These are phyloP conservation scores for Metschnikowia chrysomelidarum DNA, from an alignment of 805 yeast species.

Conservation along the genomic window DNA sequence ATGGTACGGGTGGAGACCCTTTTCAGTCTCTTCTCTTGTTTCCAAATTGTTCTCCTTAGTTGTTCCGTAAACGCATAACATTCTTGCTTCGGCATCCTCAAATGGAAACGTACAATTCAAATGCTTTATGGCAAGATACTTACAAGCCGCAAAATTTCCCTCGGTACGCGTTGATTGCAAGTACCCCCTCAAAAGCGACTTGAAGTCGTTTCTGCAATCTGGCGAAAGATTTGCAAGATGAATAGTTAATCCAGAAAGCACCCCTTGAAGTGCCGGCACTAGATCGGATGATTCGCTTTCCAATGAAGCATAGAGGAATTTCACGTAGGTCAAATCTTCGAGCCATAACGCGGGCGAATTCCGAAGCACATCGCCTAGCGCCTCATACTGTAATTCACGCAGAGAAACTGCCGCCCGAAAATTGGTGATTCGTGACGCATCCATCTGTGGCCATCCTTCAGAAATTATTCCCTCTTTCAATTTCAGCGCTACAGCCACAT, in stretches of 20 bases:
- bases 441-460: slow-evolving; percentile 61
- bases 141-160: slow-evolving; percentile 34
- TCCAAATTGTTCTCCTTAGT: slow-evolving; percentile 60
- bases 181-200: slow-evolving; percentile 31
- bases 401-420: slow-evolving; percentile 38
- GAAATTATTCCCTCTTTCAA: slow-evolving; percentile 50
- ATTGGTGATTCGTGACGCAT: slow-evolving; percentile 32
- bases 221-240: slow-evolving; percentile 43
- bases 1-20: slow-evolving; percentile 85
- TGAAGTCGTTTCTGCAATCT: slow-evolving; percentile 42
- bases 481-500: slow-evolving; percentile 47
- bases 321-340: slow-evolving; percentile 50
- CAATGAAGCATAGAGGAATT: slow-evolving; percentile 70
- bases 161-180: slow-evolving; percentile 19
- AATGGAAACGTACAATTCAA: slow-evolving; percentile 65
- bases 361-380: slow-evolving; percentile 65
- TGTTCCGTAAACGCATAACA: slow-evolving; percentile 65
- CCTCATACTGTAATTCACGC: slow-evolving; percentile 71
- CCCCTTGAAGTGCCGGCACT: slow-evolving; percentile 67
- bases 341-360: slow-evolving; percentile 42
- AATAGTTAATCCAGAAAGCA: slow-evolving; percentile 56
- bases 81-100: slow-evolving; percentile 62
- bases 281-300: slow-evolving; percentile 62
- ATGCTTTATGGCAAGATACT: slow-evolving; percentile 65
- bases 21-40: slow-evolving; percentile 72